Base-by-base conservation (phyloP, 495 filamentous ascomycete species). In the Podospora pseudocomata region DNA sequence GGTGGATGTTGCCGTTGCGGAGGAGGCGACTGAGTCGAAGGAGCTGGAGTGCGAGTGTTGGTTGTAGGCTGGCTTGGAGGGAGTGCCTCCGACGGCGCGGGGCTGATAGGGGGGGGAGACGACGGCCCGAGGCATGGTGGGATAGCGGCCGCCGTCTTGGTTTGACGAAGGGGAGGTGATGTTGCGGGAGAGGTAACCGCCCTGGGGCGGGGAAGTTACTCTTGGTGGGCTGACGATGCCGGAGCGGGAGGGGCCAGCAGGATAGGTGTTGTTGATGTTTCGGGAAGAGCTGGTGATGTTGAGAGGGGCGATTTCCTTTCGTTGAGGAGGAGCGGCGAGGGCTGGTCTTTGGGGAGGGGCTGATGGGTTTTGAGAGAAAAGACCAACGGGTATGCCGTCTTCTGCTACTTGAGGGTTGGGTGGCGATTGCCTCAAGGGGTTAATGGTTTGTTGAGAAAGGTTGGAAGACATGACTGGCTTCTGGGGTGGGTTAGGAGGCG, bases 31-130 rank as follows among this genome's bases (percentile, higher is more conserved):
- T 61, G 60, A 60, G 18, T 67, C 68, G 18, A 70, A 5, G 0
- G 68, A 67, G 55, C 16, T 61, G 65, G 65, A 70, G 15, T 49
- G 68, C 16, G 18, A 55, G 28, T 70, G 68, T 58, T 58, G 55
- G 9, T 49, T 49, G 39, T 49, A 49, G 39, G 39, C 13, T 15
- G 60, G 9, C 30, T 1, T 39, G 4, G 15, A 60, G 60, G 6
- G 60, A 55, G 11, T 63, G 4, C 15, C 34, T 19, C 18, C 61
- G 7, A 13, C 32, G n/a, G 32, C 4, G 27, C 61, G n/a, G 27
- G 28, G 28, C 9, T 28, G 30, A 27, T n/a, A 44, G 61, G 61
- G 20, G 18, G 23, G 27, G 4, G 23, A 62, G 5, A 62, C 18
- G 60, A 62, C 9, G 18, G 27, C 9, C 13, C 27, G 30, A 6